phyloP scores from a whole-genome alignment of 345 rosid species.

The Conringia planisiliqua region DNA sequence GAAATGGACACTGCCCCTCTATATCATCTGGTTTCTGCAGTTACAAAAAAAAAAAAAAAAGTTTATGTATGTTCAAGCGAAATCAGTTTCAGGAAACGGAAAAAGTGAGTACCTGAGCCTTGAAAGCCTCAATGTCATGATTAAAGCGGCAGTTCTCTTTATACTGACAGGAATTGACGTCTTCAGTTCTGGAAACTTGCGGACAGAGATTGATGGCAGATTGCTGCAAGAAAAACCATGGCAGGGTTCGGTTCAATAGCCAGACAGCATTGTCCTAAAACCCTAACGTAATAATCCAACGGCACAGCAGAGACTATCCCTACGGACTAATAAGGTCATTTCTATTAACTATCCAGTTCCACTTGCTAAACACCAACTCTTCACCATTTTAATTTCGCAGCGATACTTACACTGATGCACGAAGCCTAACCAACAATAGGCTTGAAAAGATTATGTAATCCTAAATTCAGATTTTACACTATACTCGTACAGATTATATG shows the following conservation, averaged over 20 bases:
- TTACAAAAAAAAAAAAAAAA: neutral
- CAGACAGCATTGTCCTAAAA: neutral
- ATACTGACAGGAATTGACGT: slow-evolving; percentile 57
- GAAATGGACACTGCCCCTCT: slow-evolving; percentile 87
- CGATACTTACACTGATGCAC: too few species aligned
- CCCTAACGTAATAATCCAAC: neutral
- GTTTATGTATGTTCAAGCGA: too few species aligned
- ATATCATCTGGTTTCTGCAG: slow-evolving; percentile 84
- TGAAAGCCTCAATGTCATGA: slow-evolving; percentile 73
- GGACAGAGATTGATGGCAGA: slow-evolving; percentile 65
- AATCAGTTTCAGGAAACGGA: neutral
- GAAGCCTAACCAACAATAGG: neutral
- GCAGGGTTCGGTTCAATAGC: neutral
- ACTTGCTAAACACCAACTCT: neutral
- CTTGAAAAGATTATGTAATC: neutral
- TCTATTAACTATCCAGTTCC: neutral
- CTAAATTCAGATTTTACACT: neutral
- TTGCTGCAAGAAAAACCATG: slow-evolving; percentile 34
- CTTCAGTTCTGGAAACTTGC: slow-evolving; percentile 62
- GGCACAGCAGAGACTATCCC: neutral
- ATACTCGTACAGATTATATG: slow-evolving; percentile 18
- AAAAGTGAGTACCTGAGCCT: slow-evolving; percentile 56
- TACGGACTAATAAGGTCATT: neutral
- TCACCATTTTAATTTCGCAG: too few species aligned
- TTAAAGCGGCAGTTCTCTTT: slow-evolving; percentile 71